Evolutionary conservation across 805 yeast species (phyloP).

Genomic region (Barnettozyma sp.): DNA sequence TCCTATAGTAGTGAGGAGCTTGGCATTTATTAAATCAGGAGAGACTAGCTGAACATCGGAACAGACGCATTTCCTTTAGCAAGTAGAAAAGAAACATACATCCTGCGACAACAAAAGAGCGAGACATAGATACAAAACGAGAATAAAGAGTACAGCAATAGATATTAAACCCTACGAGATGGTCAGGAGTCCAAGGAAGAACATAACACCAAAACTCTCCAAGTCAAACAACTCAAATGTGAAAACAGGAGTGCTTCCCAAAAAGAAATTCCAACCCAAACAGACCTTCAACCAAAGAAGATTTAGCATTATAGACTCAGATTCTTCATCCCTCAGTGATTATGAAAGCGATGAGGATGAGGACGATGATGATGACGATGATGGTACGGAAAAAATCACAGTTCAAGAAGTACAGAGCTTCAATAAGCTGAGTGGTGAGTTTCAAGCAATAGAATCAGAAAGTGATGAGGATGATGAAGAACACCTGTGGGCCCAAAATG

Average conservation of each 20-base stretch:
- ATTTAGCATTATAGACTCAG: conserved; percentile 39
- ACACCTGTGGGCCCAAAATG: conserved; percentile 23
- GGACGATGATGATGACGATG: conserved; percentile 17
- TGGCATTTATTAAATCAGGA: too few relatives aligned
- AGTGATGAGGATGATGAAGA: conserved; percentile 27
- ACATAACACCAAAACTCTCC: conserved; percentile 19
- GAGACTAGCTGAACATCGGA: too few relatives aligned
- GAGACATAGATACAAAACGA: neutral
- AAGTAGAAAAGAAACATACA: neutral
- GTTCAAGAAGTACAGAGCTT: conserved; percentile 14
- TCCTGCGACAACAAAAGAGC: neutral
- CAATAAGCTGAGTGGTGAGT: conserved; percentile 11
- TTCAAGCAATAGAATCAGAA: conserved; percentile 31
- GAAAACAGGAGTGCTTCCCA: conserved; percentile 23
- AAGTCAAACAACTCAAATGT: conserved; percentile 27
- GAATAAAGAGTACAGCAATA: too few relatives aligned
- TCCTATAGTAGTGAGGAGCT: conserved; percentile 3
- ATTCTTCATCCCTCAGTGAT: conserved; percentile 34
- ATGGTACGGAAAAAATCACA: conserved; percentile 17
- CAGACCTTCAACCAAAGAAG: conserved; percentile 29
- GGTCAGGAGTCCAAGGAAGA: conserved; percentile 18
- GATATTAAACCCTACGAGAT: too few relatives aligned
- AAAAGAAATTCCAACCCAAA: conserved; percentile 10
- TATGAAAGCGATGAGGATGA: conserved; percentile 29
- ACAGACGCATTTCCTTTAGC: too few relatives aligned